These are phyloP conservation scores for Allium cepa DNA, from an alignment of 106 monocot genomes.

Conservation along the genomic window DNA sequence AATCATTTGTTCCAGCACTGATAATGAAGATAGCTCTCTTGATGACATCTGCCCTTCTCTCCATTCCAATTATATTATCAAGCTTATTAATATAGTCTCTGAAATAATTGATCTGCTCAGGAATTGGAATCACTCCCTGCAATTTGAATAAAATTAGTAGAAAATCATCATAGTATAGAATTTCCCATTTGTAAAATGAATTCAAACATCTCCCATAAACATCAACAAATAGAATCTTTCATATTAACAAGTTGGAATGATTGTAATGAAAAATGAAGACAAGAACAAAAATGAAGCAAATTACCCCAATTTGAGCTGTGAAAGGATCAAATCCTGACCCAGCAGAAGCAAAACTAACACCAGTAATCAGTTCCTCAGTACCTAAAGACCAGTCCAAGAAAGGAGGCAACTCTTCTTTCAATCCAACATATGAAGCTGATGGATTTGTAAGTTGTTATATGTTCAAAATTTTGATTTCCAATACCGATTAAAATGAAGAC, in stretches of 20 bases:
- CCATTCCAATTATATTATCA: conserved; percentile 26
- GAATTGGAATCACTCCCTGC: conserved; percentile 54
- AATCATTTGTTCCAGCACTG: conserved; percentile 68
- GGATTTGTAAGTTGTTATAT: neutral
- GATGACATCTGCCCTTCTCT: conserved; percentile 26
- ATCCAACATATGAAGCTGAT: conserved; percentile 48
- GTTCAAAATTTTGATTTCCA: neutral
- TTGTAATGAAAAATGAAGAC: neutral
- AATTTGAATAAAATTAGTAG: neutral
- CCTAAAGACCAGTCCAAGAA: conserved; percentile 40
- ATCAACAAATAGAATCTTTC: neutral
- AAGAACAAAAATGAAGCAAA: neutral
- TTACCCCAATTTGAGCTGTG: conserved; percentile 20
- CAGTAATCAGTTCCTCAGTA: conserved; percentile 39
- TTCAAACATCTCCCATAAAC: too few species aligned
- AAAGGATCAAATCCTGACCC: conserved; percentile 47
- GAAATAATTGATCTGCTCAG: conserved; percentile 39
- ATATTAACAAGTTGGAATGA: neutral
- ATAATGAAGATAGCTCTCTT: conserved; percentile 36
- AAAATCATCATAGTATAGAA: neutral
- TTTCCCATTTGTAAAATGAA: neutral
- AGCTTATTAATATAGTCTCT: conserved; percentile 32
- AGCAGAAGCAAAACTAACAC: conserved; percentile 64
- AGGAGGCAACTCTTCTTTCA: conserved; percentile 61
- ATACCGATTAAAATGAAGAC: neutral